A percentile compares a stretch with the other conserved stretches of the same genome.
These are phyloP conservation scores for Boeremia exigua DNA, from an alignment of 2,329 filamentous ascomycete species.

Conservation along the genomic window DNA sequence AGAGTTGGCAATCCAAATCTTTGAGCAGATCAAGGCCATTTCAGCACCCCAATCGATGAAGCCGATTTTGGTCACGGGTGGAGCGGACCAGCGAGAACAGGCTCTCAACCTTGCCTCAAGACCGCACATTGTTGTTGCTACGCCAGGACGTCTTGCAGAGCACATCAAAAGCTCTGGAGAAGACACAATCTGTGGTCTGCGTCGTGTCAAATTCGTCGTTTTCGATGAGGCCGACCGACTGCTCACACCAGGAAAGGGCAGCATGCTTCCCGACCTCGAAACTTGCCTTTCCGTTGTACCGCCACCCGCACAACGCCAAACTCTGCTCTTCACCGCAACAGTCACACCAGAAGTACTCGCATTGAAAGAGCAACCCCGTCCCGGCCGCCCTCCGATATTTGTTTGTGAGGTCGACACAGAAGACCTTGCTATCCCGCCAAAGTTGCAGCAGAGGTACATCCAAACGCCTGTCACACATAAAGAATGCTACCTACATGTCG, in stretches of 20 bases:
- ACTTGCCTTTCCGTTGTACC: constrained; percentile 85
- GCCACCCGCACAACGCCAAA: constrained; percentile 80
- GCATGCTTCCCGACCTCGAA: constrained; percentile 93
- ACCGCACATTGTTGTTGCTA: constrained; percentile 93
- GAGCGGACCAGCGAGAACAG: constrained; percentile 89
- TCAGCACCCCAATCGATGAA: constrained; percentile 88
- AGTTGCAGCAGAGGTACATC: constrained; percentile 82
- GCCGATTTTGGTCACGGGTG: constrained; percentile 86
- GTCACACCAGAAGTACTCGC: constrained; percentile 91
- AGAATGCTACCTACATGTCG: constrained; percentile 91
- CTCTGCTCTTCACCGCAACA: constrained; percentile 93
- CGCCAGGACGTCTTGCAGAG: constrained; percentile 86
- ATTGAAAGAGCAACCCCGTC: constrained; percentile 78
- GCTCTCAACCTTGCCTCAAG: constrained; percentile 81
- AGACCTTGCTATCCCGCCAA: constrained; percentile 76
- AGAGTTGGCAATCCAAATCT: constrained; percentile 94
- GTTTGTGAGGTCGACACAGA: constrained; percentile 84
- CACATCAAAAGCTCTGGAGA: constrained; percentile 91
- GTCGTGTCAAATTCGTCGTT: constrained; percentile 82
- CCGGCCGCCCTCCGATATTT: constrained; percentile 78
- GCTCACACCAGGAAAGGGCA: constrained; percentile 75
- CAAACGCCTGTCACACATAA: constrained; percentile 90
- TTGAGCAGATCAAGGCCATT: constrained; percentile 93
- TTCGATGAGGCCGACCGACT: constrained; percentile 95
- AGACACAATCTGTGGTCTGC: constrained; percentile 84